Conservation (phyloP, 2,329 filamentous ascomycete species). For the Plectosphaerella cucumerina region DNA sequence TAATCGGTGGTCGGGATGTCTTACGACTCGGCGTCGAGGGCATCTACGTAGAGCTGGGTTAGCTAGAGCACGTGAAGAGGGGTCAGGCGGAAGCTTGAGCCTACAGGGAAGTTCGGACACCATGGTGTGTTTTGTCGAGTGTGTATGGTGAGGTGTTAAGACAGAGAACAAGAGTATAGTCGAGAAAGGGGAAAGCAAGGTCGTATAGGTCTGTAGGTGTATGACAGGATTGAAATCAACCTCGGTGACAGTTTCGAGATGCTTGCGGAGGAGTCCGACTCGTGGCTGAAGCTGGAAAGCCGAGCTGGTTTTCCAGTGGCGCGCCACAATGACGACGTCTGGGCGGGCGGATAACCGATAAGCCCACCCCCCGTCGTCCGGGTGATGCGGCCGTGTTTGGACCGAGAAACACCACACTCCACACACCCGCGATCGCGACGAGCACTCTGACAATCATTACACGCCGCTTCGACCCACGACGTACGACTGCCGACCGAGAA, state of each 20-base stretch:
- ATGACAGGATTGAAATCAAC: background rate
- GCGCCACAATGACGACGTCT: constrained; percentile 3
- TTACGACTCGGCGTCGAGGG: constrained; percentile 93
- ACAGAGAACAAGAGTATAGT: too few species aligned
- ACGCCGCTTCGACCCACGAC: background rate
- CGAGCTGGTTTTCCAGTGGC: background rate
- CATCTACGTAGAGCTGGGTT: constrained; percentile 57
- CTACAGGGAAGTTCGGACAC: constrained; percentile 46
- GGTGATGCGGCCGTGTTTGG: constrained; percentile 18
- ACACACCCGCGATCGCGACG: background rate
- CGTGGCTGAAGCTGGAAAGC: constrained; percentile 3
- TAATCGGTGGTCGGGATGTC: constrained; percentile 16
- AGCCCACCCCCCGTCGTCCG: constrained; percentile 19
- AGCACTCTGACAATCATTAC: background rate
- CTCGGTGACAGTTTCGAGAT: background rate
- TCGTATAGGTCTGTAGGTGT: too few species aligned
- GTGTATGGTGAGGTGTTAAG: too few species aligned
- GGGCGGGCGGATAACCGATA: background rate
- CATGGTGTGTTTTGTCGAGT: constrained; percentile 29
- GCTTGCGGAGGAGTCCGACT: background rate
- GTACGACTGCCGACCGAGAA: background rate
- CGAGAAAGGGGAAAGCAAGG: too few species aligned
- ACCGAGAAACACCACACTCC: background rate
- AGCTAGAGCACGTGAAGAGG: constrained; percentile 2
- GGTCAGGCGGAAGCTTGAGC: constrained; percentile 14